Conservation (phyloP, 83 land plant genomes). For the Thuja plicata region DNA sequence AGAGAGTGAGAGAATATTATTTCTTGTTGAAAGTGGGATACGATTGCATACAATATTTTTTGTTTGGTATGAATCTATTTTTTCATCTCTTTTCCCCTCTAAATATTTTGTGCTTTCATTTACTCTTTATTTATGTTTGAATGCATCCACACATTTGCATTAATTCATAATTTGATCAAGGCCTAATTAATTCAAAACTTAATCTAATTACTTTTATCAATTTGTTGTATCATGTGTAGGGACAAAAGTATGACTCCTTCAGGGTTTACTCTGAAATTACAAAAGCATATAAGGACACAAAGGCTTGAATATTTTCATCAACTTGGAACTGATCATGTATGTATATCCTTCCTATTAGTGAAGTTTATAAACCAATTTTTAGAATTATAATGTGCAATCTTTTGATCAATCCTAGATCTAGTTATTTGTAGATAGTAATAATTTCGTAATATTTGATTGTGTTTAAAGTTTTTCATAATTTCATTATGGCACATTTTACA, state of each 20-base stretch:
- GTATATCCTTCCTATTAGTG: background rate
- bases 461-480: background rate
- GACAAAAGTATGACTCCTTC: conserved; percentile 96
- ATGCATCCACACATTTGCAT: conserved; percentile 6
- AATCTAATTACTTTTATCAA: background rate
- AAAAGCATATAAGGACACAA: conserved; percentile 90
- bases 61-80: conserved; percentile 50
- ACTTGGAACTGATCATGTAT: conserved; percentile 96
- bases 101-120: background rate
- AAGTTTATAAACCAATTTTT: background rate
- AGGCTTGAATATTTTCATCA: conserved; percentile 98
- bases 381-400: background rate
- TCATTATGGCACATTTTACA: too few relatives aligned
- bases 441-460: background rate
- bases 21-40: conserved; percentile 94
- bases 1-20: conserved; percentile 87
- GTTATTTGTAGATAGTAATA: background rate
- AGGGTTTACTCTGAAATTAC: conserved; percentile 91
- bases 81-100: background rate
- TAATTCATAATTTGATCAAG: background rate
- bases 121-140: conserved; percentile 1
- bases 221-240: conserved; percentile 33
- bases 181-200: background rate
- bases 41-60: conserved; percentile 90
- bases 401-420: background rate